phyloP scores from a whole-genome alignment of 2,329 filamentous ascomycete genomes.

The Cadophora gregata region DNA sequence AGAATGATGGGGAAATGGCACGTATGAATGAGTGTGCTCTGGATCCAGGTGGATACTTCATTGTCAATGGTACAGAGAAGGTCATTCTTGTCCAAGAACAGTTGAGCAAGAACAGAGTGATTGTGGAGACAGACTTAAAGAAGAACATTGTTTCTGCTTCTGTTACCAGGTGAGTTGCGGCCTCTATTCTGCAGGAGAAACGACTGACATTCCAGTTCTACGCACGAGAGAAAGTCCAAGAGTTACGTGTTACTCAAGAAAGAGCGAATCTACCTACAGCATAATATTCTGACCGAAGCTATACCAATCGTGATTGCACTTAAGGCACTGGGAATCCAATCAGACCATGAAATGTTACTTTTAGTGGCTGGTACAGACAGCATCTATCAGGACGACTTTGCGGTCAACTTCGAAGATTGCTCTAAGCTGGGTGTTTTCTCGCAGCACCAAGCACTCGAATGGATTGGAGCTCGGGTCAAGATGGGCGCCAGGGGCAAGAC shows the following conservation, averaged over 20 bases:
- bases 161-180: conserved; percentile 68
- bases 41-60: conserved; percentile 97
- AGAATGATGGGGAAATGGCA: conserved; percentile 87
- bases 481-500: conserved; percentile 72
- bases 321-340: conserved; percentile 91
- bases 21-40: conserved; percentile 93
- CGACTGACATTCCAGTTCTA: conserved; percentile 68
- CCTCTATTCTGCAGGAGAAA: background rate
- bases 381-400: conserved; percentile 91
- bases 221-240: conserved; percentile 96
- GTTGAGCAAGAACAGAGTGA: conserved; percentile 98
- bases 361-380: conserved; percentile 88
- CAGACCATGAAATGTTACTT: conserved; percentile 92
- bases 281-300: conserved; percentile 92
- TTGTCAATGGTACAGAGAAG: conserved; percentile 97
- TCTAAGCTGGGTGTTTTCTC: conserved; percentile 85
- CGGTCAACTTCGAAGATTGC: conserved; percentile 93
- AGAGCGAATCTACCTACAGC: conserved; percentile 84
- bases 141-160: conserved; percentile 95
- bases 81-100: conserved; percentile 99
- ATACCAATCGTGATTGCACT: conserved; percentile 94
- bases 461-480: conserved; percentile 85
- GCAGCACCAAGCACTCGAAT: conserved; percentile 94
- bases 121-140: conserved; percentile 91
- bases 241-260: conserved; percentile 96